Conservation (phyloP, 176 grass and related monocot genomes). For the Rhipidocladum racemiflorum region DNA sequence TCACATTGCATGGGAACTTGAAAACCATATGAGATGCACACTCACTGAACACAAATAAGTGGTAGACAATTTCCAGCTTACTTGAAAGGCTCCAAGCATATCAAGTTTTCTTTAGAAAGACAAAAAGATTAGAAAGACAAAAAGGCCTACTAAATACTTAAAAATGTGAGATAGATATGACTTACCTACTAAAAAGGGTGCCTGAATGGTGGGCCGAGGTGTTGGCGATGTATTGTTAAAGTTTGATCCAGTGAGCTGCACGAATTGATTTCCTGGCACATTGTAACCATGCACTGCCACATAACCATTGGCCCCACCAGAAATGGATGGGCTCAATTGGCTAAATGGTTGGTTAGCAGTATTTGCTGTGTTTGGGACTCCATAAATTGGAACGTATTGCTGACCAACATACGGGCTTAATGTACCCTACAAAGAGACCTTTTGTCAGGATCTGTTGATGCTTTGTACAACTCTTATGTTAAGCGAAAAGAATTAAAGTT, state of each 20-base stretch:
- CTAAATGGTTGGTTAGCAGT: slow-evolving; percentile 58
- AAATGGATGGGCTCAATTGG: slow-evolving; percentile 63
- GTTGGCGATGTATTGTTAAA: slow-evolving; percentile 48
- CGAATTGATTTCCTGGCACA: slow-evolving; percentile 59
- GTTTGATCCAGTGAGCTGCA: slow-evolving; percentile 67
- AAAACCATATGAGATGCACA: slow-evolving; percentile 1
- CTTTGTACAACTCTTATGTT: background rate
- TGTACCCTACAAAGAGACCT: slow-evolving; percentile 57
- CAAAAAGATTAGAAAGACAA: background rate
- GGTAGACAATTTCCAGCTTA: background rate
- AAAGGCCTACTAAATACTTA: background rate
- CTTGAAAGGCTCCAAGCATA: background rate
- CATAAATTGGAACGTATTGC: slow-evolving; percentile 78
- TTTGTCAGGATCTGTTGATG: slow-evolving; percentile 6
- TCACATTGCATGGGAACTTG: background rate
- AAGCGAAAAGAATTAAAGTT: slow-evolving; percentile 2
- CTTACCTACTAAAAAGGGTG: slow-evolving; percentile 77
- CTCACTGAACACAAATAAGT: background rate
- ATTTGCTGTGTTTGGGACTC: slow-evolving; percentile 62
- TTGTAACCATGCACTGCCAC: slow-evolving; percentile 63
- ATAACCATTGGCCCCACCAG: slow-evolving; percentile 50
- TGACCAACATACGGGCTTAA: slow-evolving; percentile 68
- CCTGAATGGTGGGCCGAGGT: slow-evolving; percentile 62
- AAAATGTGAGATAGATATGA: background rate
- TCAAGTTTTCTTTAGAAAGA: background rate